These are phyloP conservation scores for Syncephalastrum racemosum DNA, from an alignment of 371 early-diverging fungal species.

Conservation along the genomic window DNA sequence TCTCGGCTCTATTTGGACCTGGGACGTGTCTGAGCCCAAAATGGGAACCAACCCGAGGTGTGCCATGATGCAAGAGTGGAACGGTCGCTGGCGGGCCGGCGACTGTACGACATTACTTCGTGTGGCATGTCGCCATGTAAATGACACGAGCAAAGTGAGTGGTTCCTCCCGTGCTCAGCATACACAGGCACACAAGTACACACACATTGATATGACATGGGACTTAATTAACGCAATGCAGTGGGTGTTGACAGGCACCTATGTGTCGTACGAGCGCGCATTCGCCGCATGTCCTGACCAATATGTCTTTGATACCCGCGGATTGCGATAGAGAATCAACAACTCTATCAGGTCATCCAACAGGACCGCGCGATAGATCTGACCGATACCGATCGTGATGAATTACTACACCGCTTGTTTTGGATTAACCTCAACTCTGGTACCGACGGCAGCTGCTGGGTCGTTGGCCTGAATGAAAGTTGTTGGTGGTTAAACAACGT, in stretches of 20 bases:
- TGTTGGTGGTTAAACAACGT: constrained; percentile 44
- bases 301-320: constrained; percentile 36
- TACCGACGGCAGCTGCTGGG: constrained; percentile 32
- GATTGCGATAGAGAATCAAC: constrained; percentile 24
- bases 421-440: constrained; percentile 43
- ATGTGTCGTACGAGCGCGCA: constrained; percentile 31
- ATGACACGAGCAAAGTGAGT: constrained; percentile 23
- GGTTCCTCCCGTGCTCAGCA: too few relatives aligned
- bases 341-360: constrained; percentile 12
- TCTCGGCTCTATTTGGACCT: constrained; percentile 41
- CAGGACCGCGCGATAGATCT: not conserved
- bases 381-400: not conserved
- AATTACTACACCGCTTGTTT: constrained; percentile 19
- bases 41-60: constrained; percentile 16
- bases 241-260: constrained; percentile 32
- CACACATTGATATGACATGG: not conserved
- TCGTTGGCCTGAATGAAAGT: constrained; percentile 26
- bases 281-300: constrained; percentile 28
- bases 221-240: not conserved
- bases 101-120: constrained; percentile 27
- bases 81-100: constrained; percentile 34
- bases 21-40: constrained; percentile 39
- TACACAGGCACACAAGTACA: not conserved
- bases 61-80: constrained; percentile 25
- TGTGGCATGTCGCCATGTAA: constrained; percentile 28